Evolutionary conservation across 2,329 filamentous ascomycete species (phyloP).

Genomic region (Neonectria hederae): DNA sequence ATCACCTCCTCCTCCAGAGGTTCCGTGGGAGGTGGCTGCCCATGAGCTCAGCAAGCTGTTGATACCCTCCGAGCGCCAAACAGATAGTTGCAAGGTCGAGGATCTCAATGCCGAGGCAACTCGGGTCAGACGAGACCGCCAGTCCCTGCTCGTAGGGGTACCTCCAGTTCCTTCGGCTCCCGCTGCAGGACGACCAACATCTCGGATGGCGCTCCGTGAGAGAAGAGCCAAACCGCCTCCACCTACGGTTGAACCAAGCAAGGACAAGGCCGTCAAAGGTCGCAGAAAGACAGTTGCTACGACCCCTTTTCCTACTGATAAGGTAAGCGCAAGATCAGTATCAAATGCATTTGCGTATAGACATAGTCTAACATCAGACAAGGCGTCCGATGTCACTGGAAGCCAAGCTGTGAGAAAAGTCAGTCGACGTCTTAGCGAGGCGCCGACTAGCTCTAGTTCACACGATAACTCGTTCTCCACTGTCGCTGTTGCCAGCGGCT

Average conservation of each 20-base stretch:
- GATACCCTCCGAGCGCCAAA: conserved; percentile 79
- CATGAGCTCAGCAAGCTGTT: conserved; percentile 84
- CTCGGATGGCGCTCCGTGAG: conserved; percentile 76
- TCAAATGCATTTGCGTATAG: background rate
- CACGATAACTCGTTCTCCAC: conserved; percentile 22
- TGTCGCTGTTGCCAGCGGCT: conserved; percentile 13
- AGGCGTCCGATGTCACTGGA: conserved; percentile 39
- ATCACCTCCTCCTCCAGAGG: conserved; percentile 79
- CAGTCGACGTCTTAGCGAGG: conserved; percentile 60
- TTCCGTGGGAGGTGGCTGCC: conserved; percentile 86
- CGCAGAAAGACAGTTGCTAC: conserved; percentile 71
- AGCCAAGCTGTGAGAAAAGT: conserved; percentile 46
- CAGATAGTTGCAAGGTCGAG: conserved; percentile 78
- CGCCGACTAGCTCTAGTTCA: conserved; percentile 50
- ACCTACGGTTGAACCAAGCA: conserved; percentile 58
- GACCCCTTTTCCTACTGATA: conserved; percentile 38
- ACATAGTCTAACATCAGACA: conserved; percentile 36
- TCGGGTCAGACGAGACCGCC: conserved; percentile 70
- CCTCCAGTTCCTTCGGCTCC: conserved; percentile 42
- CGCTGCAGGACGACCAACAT: conserved; percentile 56
- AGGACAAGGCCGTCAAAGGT: conserved; percentile 47
- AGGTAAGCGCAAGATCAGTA: conserved; percentile 35
- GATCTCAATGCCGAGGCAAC: conserved; percentile 79
- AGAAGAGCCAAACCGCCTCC: conserved; percentile 70
- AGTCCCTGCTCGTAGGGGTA: conserved; percentile 57